A percentile compares a stretch with the other conserved stretches of the same genome.
These are phyloP conservation scores for Russula vinacea DNA, from an alignment of 768 basidiomycete species.

Conservation along the genomic window DNA sequence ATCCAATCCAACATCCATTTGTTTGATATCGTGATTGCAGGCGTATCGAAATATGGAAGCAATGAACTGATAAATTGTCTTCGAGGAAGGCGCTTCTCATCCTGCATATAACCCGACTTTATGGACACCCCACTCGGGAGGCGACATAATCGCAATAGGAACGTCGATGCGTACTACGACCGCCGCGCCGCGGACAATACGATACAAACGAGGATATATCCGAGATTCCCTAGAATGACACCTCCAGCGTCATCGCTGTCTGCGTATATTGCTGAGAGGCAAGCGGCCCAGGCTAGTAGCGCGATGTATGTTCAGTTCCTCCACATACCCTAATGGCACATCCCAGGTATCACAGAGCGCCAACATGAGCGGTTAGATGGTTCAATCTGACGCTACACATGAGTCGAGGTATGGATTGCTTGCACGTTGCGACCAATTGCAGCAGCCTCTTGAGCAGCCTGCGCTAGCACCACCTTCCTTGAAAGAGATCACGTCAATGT, in stretches of 20 bases:
- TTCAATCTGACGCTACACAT: too few relatives aligned
- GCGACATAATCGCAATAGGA: slow-evolving; percentile 23
- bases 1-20: too few relatives aligned
- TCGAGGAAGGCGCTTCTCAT: slow-evolving; percentile 6
- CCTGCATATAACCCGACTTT: slow-evolving; percentile 17
- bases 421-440: too few relatives aligned
- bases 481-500: background rate
- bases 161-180: slow-evolving; percentile 20
- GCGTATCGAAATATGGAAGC: slow-evolving; percentile 17
- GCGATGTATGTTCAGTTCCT: too few relatives aligned
- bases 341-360: too few relatives aligned
- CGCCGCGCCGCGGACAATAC: background rate
- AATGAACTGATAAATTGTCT: background rate
- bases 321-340: too few relatives aligned
- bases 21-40: slow-evolving; percentile 1
- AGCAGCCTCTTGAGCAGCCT: too few relatives aligned
- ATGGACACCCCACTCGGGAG: slow-evolving; percentile 13
- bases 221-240: slow-evolving; percentile 19
- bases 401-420: too few relatives aligned
- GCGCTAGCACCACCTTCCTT: background rate
- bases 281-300: slow-evolving; percentile 20
- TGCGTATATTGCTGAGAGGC: slow-evolving; percentile 13
- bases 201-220: slow-evolving; percentile 19
- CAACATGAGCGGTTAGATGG: too few relatives aligned
- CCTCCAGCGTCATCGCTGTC: background rate